Evolutionary conservation across 73 alveolate species (phyloP), one percentile per base, ranked within the genome.

Genomic region (Paramecium caudatum): DNA sequence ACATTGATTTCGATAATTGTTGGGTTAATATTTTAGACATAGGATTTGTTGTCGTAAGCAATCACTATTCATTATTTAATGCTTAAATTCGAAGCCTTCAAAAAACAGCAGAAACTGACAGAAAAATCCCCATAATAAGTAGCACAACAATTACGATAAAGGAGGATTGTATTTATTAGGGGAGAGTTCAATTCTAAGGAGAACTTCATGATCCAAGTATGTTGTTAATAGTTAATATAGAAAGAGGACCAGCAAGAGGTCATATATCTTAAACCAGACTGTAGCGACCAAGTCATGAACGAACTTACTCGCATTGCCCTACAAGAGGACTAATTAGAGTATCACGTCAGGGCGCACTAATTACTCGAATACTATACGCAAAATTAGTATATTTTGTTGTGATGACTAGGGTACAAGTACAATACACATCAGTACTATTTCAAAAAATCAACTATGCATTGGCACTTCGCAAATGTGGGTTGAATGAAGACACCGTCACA

Each of bases 401-500:
- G 9, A 9, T 7, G 7, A 9, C 7, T 74, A 74, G 88, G 15
- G 45, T 74, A 5, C 21, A 74, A 45, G 30, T 74, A n/a, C n/a
- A 74, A 39, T 74, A 74, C 12, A 74, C 88, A 9, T 19, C 88
- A 74, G 88, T 74, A 15, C 55, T 74, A 37, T 74, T 15, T 74
- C 21, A 30, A 3, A 74, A 74, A 68, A 74, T 74, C 13, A 74
- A 74, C 32, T 74, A 74, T 45, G 69, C 70, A n/a, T 41, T 74
- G 21, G 88, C 88, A 9, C 32, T 74, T 5, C 36, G 47, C 15
- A 74, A 74, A 17, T 74, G 19, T 74, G 68, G 68, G 3, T 23
- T 74, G 19, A 74, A 16, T 5, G 88, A 74, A 0, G 88, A 74
- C 16, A 68, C 43, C 23, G 43, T 74, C 68, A 37, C 36, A 15